Conservation (phyloP, 148 eudicot genomes). For the Chenopodium album region DNA sequence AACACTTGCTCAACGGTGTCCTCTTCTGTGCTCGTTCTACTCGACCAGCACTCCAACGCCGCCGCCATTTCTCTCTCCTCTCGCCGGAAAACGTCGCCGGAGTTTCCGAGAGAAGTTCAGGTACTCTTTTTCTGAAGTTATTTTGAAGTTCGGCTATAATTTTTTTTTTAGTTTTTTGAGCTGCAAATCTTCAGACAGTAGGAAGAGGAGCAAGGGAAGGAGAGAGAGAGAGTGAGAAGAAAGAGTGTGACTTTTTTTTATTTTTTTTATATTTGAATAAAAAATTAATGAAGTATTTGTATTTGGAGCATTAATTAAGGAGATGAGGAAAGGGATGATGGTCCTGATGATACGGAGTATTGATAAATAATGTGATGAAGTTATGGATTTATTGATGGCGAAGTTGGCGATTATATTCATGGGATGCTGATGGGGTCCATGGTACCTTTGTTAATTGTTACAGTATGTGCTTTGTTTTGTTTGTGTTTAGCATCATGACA, state of each 20-base stretch:
- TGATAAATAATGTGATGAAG: not conserved
- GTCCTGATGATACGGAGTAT: not conserved
- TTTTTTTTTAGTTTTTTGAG: too few relatives aligned
- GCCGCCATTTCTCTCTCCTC: constrained; percentile 56
- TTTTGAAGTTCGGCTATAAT: too few relatives aligned
- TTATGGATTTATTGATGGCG: not conserved
- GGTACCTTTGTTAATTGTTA: not conserved
- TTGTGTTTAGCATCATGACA: not conserved
- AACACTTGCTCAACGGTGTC: constrained; percentile 78
- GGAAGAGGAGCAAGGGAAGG: not conserved
- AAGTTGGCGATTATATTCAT: not conserved
- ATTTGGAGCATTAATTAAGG: not conserved
- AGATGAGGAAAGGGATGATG: not conserved
- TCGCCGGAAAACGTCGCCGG: not conserved
- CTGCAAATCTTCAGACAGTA: not conserved
- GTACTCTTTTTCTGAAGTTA: too few relatives aligned
- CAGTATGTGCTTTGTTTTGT: not conserved
- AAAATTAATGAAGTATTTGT: not conserved
- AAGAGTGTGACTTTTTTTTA: not conserved
- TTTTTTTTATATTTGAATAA: not conserved
- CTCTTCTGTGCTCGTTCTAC: constrained; percentile 68
- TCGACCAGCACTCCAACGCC: constrained; percentile 93
- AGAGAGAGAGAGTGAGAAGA: not conserved
- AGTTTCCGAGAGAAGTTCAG: too few relatives aligned
- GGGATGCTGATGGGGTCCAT: too few relatives aligned